phyloP scores from a whole-genome alignment of 2,329 filamentous ascomycete species.

The Botrytis paeoniae region DNA sequence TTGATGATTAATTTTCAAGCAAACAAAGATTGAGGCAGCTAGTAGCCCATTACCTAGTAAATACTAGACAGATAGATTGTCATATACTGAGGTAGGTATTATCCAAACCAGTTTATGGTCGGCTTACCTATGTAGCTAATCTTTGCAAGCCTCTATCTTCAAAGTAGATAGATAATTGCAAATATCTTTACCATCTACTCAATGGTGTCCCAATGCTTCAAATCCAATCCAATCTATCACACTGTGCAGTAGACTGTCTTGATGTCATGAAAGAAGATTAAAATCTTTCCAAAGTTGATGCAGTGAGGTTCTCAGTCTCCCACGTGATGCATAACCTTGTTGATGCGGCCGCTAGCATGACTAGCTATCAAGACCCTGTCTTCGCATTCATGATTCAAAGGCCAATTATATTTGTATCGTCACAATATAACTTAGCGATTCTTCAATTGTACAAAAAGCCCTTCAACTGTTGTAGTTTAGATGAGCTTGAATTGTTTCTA shows the following conservation, averaged over 20 bases:
- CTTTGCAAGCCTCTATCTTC: not conserved
- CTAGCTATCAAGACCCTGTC: not conserved
- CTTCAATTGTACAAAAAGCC: constrained; percentile 3
- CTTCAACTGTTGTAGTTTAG: not conserved
- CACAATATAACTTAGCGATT: not conserved
- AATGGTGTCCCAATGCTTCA: not conserved
- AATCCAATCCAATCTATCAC: not conserved
- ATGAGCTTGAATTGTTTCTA: not conserved
- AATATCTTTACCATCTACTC: not conserved
- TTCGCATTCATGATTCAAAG: not conserved
- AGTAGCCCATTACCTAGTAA: not conserved
- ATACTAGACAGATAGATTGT: not conserved
- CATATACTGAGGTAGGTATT: accelerated
- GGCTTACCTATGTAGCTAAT: no score
- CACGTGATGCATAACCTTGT: not conserved
- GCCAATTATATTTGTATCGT: not conserved
- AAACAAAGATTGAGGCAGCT: not conserved
- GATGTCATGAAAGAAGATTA: not conserved
- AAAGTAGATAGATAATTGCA: not conserved
- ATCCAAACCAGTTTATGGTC: not conserved
- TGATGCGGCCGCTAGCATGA: constrained; percentile 6
- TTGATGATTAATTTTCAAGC: not conserved
- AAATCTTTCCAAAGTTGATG: not conserved
- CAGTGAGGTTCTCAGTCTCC: not conserved
- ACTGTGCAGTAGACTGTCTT: not conserved